Evolutionary conservation across 2,329 filamentous ascomycete genomes (phyloP), one percentile per base, ranked within the genome.

Genomic region (Ophiognomonia clavigignenti-juglandacearum): DNA sequence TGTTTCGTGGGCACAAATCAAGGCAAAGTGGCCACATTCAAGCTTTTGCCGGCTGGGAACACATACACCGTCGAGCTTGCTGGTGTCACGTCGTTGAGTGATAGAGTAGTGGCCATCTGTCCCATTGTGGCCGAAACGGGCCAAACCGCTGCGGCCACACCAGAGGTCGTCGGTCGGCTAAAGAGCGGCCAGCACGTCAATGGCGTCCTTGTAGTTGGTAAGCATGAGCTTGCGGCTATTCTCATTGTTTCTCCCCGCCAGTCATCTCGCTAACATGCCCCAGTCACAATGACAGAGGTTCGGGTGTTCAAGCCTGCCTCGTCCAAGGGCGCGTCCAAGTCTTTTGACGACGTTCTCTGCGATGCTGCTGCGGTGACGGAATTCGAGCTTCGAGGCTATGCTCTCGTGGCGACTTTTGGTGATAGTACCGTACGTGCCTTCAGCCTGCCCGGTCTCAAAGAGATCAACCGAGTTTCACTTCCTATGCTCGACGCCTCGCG

Each of bases 1-100:
- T 86, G 93, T 55, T 95, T 97, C 56, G 87, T 95, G 2, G 93
- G 93, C 18, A 97, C 93, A 0, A 91, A 85, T 55, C 66, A 82
- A 24, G 93, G 93, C 34, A 88, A 88, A 57, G 71, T 97, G 16
- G 82, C 84, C 6, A 97, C 92, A 0, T 92, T 97, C 69, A 96
- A 96, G 68, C 74, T 98, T 19, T 70, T 97, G 3, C 93, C 93
- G 0, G 77, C 84, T 13, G 79, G 77, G 44, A 79, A 83, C 4
- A 76, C 82, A 10, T 97, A 95, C 64, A 75, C 79, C 10, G 88
- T 81, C 11, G 78, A 85, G 47, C 77, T 85, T 41, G 86, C 79
- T 2, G 93, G 92, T 1, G 72, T 83, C 3, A 74, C 79, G 4
- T 66, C 76, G 2, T 69, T 91, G 24, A 82, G 88, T 45, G 88